Conservation (phyloP, 164 flowering plant genomes). For the Liriodendron chinense region DNA sequence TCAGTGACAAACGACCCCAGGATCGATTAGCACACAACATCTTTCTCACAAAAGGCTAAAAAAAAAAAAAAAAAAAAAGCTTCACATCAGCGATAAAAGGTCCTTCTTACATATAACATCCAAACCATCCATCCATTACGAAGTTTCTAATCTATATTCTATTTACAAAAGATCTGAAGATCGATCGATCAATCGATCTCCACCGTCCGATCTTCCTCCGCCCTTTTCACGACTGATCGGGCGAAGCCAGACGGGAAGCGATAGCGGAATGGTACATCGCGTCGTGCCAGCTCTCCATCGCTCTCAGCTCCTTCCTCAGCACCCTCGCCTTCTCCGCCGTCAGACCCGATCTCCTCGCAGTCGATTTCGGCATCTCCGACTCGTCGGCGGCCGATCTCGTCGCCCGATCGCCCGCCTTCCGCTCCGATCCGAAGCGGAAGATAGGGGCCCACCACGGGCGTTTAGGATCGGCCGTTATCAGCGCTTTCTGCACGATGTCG, state of each 20-base stretch:
- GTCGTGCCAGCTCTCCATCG: conserved; percentile 12
- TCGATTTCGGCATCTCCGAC: background rate
- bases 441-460: conserved; percentile 14
- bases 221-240: conserved; percentile 4
- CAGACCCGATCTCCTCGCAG: conserved; percentile 4
- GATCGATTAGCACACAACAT: too few relatives aligned
- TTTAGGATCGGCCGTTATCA: conserved; percentile 10
- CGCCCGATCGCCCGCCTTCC: background rate
- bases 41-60: too few relatives aligned
- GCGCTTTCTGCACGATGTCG: background rate
- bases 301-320: conserved; percentile 8
- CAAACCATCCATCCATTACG: background rate
- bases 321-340: conserved; percentile 15
- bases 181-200: background rate
- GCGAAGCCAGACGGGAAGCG: conserved; percentile 9
- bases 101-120: background rate
- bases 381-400: too few relatives aligned
- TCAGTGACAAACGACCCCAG: too few relatives aligned
- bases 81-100: too few relatives aligned
- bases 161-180: background rate
- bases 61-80: too few relatives aligned
- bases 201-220: background rate
- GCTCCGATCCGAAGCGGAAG: background rate
- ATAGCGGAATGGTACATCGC: conserved; percentile 14
- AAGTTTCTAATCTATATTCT: background rate